Base-by-base conservation (phyloP, 2,329 filamentous ascomycete genomes). In the Nothophaeocryptopus gaeumannii region DNA sequence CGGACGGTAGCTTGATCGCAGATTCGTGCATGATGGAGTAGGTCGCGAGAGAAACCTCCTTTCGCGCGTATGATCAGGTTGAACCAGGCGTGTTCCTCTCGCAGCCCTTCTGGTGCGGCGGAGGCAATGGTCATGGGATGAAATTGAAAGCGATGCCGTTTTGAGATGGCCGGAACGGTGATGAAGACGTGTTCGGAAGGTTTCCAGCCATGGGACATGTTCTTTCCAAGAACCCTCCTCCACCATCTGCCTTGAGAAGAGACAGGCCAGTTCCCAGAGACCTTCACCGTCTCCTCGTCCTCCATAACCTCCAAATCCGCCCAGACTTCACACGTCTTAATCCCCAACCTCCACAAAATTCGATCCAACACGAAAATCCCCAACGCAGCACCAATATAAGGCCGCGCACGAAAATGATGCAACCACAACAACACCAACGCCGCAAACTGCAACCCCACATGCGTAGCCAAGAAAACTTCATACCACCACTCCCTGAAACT, bases 101-200 rank as follows among this genome's bases (percentile, higher is more conserved):
- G 50, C 12, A 39, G n/a, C 50, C 47, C 38, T 35, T 31, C 15
- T 2, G 80, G 78, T 8, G 81, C 80, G 0, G 77, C 75, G 2
- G 82, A 85, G 12, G 82, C 78, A 47, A 86, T 84, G 8, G 82
- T 85, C 65, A 86, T 86, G 0, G 83, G 83, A 60, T 86, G 83
- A 0, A 82, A 74, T 66, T 86, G 83, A 1, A 84, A 62, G 2
- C 69, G 61, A 59, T 84, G 77, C 46, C 72, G 75, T 2, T 67
- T 65, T 2, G 76, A 77, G 5, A 86, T 71, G 0, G 68, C 69
- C 0, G 82, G 82, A 1, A 85, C 68, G 1, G 78, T 79, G 49
- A 86, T 63, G 65, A 86, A 86, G 41, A 84, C 74, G 63, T 86
- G 83, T 58, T 84, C 80, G 12, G 80, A 80, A 2, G 82, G 77